These are phyloP conservation scores for Aspergillus fumigatiaffinis DNA, from an alignment of 2,329 filamentous ascomycete species.

Conservation along the genomic window DNA sequence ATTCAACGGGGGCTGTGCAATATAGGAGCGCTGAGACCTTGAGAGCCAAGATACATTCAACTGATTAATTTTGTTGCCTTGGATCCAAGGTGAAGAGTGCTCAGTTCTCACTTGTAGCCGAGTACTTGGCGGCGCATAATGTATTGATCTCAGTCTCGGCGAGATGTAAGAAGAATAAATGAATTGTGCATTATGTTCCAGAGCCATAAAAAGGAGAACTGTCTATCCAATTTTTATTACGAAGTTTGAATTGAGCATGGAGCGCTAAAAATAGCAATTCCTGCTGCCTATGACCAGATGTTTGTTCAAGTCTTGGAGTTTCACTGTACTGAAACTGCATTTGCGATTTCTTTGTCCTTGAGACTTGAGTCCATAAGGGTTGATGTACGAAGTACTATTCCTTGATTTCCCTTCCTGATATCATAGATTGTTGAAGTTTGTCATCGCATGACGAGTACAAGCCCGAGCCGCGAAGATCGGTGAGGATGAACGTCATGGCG, in stretches of 20 bases:
- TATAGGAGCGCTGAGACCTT: background rate
- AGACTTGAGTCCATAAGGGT: background rate
- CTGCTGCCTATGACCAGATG: background rate
- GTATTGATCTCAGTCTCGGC: background rate
- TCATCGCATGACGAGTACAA: background rate
- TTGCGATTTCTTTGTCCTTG: background rate
- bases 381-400: background rate
- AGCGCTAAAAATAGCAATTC: background rate
- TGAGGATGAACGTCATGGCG: slow-evolving; percentile 7
- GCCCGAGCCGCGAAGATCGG: background rate
- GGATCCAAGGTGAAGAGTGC: background rate
- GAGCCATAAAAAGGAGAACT: no score
- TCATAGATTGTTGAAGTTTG: background rate
- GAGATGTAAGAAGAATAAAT: background rate
- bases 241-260: background rate
- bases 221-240: no score
- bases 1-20: background rate
- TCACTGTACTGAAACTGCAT: background rate
- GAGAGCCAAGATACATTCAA: background rate
- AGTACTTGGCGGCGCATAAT: background rate
- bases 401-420: background rate
- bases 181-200: no score
- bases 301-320: background rate
- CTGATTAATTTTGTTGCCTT: background rate
- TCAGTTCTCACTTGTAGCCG: background rate